Conservation (phyloP, 257 asterid genomes). For the Solanum verrucosum region DNA sequence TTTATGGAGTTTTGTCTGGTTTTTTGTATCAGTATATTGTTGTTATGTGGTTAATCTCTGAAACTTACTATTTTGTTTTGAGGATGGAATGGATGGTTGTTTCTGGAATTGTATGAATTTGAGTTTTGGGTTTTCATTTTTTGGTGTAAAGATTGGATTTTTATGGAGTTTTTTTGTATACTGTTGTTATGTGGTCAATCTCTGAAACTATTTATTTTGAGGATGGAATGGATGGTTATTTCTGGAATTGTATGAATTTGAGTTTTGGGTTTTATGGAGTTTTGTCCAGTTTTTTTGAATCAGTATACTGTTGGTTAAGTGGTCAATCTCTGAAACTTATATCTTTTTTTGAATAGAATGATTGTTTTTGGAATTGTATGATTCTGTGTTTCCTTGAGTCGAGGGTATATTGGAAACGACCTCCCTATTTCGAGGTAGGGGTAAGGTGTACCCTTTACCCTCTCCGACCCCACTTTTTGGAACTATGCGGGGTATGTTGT, state of each 20-base stretch:
- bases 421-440: neutral
- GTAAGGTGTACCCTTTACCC: neutral
- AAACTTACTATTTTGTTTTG: neutral
- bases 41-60: neutral
- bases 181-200: neutral
- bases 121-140: neutral
- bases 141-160: neutral
- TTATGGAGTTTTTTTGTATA: neutral
- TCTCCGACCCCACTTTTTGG: neutral
- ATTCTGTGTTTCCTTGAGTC: neutral
- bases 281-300: neutral
- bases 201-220: neutral
- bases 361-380: neutral
- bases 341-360: neutral
- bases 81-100: neutral
- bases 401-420: neutral
- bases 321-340: neutral
- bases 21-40: neutral
- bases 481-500: neutral
- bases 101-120: neutral
- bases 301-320: neutral
- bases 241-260: neutral
- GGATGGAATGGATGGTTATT: neutral
- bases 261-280: neutral
- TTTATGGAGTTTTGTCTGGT: neutral